Evolutionary conservation across 1,284 basidiomycete species (phyloP).

Genomic region (Wallemia ichthyophaga): DNA sequence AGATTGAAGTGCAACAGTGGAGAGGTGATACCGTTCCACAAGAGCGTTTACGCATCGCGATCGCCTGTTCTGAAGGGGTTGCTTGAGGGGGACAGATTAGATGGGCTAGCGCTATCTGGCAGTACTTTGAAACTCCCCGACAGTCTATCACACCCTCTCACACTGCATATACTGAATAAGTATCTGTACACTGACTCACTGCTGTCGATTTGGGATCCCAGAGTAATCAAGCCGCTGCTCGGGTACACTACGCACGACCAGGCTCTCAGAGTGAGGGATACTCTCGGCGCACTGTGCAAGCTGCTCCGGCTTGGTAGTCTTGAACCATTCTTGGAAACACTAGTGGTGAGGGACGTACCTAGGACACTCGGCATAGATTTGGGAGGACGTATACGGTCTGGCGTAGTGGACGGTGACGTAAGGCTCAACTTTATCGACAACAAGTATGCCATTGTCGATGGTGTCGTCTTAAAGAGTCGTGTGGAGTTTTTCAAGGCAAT

Average conservation of each 20-base stretch:
- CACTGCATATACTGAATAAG: constrained; percentile 43
- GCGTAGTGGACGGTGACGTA: neutral
- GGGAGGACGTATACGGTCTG: neutral
- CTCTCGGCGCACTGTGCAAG: neutral
- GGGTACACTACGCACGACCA: neutral
- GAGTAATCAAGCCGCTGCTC: constrained; percentile 20
- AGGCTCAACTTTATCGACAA: neutral
- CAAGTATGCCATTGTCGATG: neutral
- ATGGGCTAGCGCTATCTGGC: neutral
- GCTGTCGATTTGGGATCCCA: constrained; percentile 54
- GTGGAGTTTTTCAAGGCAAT: neutral
- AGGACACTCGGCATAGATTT: neutral
- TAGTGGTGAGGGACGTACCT: neutral
- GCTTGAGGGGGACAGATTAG: neutral
- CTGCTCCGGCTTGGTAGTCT: neutral
- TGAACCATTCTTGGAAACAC: neutral
- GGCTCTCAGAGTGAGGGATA: neutral
- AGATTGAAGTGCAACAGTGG: neutral
- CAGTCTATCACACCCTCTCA: constrained; percentile 21
- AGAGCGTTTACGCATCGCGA: neutral
- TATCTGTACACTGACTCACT: constrained; percentile 71
- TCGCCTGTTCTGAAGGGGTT: neutral
- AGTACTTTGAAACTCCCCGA: neutral
- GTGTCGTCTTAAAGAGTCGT: neutral
- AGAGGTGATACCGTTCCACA: neutral